Conservation (phyloP, 331 rosid genomes). For the Stylosanthes scabra region DNA sequence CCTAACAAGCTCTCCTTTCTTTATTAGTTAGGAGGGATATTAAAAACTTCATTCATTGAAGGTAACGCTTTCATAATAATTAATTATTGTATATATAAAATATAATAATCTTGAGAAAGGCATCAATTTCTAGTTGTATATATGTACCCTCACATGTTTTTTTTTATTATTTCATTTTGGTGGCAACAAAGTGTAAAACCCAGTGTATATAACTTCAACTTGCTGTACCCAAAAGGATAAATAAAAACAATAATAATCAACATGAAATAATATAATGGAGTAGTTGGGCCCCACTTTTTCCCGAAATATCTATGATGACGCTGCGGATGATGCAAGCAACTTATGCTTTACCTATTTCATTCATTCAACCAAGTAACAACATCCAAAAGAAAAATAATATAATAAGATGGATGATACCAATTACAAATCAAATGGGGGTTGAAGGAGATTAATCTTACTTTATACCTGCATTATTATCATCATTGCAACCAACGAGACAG, state of each 20-base stretch:
- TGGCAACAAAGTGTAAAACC: not conserved
- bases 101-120: not conserved
- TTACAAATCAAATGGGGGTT: conserved; percentile 32
- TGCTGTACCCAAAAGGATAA: not conserved
- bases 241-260: not conserved
- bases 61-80: not conserved
- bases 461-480: conserved; percentile 13
- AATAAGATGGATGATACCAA: too few species aligned
- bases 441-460: conserved; percentile 26
- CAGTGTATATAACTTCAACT: not conserved
- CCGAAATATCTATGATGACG: conserved; percentile 66
- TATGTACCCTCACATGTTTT: not conserved
- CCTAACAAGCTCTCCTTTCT: conserved; percentile 4
- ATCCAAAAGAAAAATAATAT: conserved; percentile 7
- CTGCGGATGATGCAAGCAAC: conserved; percentile 53
- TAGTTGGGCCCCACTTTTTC: conserved; percentile 38
- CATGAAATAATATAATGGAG: conserved; percentile 18
- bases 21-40: not conserved
- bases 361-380: conserved; percentile 39
- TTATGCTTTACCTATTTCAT: conserved; percentile 35
- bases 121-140: not conserved
- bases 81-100: not conserved
- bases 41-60: not conserved
- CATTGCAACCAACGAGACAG: conserved; percentile 15
- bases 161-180: not conserved